A percentile compares a stretch with the other conserved stretches of the same genome.
Conservation (phyloP, 1,284 basidiomycete genomes). For the Athelia sp. region DNA sequence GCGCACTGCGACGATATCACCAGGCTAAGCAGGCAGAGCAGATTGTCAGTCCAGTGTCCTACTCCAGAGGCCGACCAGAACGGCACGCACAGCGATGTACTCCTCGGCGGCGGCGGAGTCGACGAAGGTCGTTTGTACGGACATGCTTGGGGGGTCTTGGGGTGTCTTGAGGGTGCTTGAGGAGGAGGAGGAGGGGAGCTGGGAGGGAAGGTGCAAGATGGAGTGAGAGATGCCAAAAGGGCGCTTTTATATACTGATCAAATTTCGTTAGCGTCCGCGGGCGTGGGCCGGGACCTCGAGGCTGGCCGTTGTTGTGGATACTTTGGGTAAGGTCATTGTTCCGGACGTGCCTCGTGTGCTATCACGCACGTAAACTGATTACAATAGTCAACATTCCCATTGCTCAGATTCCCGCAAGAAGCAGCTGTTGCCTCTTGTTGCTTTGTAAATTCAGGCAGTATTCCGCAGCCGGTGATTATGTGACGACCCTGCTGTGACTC, state of each 20-base stretch:
- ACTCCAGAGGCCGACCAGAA: too few species aligned
- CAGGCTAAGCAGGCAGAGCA: conserved; percentile 43
- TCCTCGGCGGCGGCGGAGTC: neutral
- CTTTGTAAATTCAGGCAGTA: too few species aligned
- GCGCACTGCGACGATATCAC: conserved; percentile 74
- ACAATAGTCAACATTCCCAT: neutral
- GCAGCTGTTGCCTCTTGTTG: too few species aligned
- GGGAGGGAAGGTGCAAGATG: neutral
- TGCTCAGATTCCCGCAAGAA: too few species aligned
- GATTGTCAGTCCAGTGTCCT: too few species aligned
- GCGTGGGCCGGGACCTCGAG: neutral
- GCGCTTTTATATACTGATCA: neutral
- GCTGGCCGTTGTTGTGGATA: too few species aligned
- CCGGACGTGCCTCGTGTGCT: neutral
- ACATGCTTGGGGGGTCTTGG: neutral
- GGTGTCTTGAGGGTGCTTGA: neutral
- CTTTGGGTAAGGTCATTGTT: neutral
- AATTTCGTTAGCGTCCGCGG: neutral
- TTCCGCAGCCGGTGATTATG: too few species aligned
- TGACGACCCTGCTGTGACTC: too few species aligned
- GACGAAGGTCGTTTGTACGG: neutral
- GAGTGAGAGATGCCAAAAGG: neutral
- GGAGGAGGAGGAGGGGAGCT: neutral
- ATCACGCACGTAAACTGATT: neutral
- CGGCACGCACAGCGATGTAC: neutral